These are phyloP conservation scores for Epithele typhae DNA, from an alignment of 768 basidiomycete species.

Conservation along the genomic window DNA sequence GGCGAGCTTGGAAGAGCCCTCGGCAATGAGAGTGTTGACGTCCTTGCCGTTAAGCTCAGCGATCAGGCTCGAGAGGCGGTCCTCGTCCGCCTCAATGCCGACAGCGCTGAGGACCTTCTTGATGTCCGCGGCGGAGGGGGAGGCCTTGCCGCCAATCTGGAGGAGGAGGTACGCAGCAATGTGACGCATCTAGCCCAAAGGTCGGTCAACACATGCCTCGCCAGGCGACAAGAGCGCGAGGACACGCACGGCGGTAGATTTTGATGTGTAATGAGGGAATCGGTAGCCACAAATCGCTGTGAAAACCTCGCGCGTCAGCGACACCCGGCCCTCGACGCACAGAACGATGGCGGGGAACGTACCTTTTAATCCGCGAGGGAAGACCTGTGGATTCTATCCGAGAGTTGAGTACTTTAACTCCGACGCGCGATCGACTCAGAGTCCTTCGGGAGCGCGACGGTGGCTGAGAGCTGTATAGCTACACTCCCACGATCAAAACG, in stretches of 20 bases:
- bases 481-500: slow-evolving; percentile 37
- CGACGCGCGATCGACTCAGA: slow-evolving; percentile 1
- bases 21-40: slow-evolving; percentile 82
- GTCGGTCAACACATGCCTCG: too few relatives aligned
- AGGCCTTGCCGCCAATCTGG: slow-evolving; percentile 87
- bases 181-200: slow-evolving; percentile 88
- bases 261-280: slow-evolving; percentile 29
- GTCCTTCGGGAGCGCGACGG: slow-evolving; percentile 9
- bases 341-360: slow-evolving; percentile 9
- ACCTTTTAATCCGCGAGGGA: slow-evolving; percentile 88
- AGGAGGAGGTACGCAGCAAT: slow-evolving; percentile 97
- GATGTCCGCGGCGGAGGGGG: slow-evolving; percentile 82
- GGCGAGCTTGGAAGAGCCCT: slow-evolving; percentile 89
- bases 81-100: slow-evolving; percentile 85
- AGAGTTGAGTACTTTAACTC: slow-evolving; percentile 32
- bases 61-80: slow-evolving; percentile 76
- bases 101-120: slow-evolving; percentile 82
- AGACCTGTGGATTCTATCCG: slow-evolving; percentile 94
- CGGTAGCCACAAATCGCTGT: slow-evolving; percentile 94
- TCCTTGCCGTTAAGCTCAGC: slow-evolving; percentile 91
- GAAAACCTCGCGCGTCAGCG: not conserved
- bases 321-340: slow-evolving; percentile 1
- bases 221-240: too few relatives aligned
- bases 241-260: slow-evolving; percentile 12
- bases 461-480: slow-evolving; percentile 51